Base-by-base conservation (phyloP, 805 yeast species). In the Candida sonorensis region DNA sequence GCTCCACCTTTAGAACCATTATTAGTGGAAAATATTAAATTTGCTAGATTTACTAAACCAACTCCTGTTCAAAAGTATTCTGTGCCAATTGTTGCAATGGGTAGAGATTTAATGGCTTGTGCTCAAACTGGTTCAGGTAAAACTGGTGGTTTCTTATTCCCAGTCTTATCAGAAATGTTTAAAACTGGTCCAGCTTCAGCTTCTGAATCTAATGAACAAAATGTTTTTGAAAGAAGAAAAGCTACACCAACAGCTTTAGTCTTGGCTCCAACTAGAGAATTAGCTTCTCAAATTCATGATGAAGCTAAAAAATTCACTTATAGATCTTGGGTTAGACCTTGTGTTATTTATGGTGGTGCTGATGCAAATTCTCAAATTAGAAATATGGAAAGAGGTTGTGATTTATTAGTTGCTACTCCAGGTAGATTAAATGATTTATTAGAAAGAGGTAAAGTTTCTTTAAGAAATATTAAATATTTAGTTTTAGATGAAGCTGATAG, bases 91-190 rank as follows among this genome's bases (percentile, higher is more conserved):
- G 64, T 85, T 18, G 62, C 84, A 27, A 66, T 71, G 29, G 72
- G 69, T 18, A 74, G 95, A 46, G 97, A 90, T 53, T 61, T 92
- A 30, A 65, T 92, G 41, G 96, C 95, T 1, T 85, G 96, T 69
- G 97, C 97, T 1, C 97, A 96, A 38, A 92, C 98, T 3, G 98
- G 98, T 52, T 88, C 97, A 38, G 99, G 99, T 76, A 92, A 92
- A 70, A 92, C 99, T 57, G 98, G 97, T 74, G 99, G 98, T 47
- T 92, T 92, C 75, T 70, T 92, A 59, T 92, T 92, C 83, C 98
- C 99, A 44, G 95, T 92, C 35, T 72, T 92, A 50, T 82, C 95
- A 30, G 87, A 87, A 23, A 67, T 83, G 94, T 40, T 92, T 81
- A 67, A 67, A 75, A 75, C 69, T 50, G 98, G 98, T 33, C 98